Conservation (phyloP, 768 basidiomycete species). For the Trametes punicea region DNA sequence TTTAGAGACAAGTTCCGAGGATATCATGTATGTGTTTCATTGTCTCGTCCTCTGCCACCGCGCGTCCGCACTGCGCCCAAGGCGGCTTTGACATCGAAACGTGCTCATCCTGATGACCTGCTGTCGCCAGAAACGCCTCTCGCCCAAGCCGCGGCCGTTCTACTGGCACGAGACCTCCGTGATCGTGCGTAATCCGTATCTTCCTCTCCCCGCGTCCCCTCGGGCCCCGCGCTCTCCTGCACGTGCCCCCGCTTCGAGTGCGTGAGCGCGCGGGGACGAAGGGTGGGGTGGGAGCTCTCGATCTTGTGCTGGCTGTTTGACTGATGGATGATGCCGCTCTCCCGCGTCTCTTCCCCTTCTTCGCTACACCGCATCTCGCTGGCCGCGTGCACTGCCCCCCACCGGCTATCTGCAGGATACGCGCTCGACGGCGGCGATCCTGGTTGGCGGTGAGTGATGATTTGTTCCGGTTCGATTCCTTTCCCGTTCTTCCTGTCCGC, state of each 20-base stretch:
- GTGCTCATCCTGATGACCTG: background rate
- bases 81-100: background rate
- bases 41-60: background rate
- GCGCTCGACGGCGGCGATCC: slow-evolving; percentile 35
- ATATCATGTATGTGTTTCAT: slow-evolving; percentile 47
- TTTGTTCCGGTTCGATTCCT: background rate
- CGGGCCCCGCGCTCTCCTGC: background rate
- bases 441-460: slow-evolving; percentile 30
- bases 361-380: background rate
- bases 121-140: slow-evolving; percentile 47
- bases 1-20: slow-evolving; percentile 66
- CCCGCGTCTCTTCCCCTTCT: background rate
- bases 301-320: background rate
- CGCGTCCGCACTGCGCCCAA: too few species aligned
- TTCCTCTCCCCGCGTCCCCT: background rate
- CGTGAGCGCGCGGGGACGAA: background rate
- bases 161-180: slow-evolving; percentile 71
- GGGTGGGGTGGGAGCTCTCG: too few species aligned
- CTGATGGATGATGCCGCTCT: background rate
- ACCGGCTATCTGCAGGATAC: slow-evolving; percentile 32
- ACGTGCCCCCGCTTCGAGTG: background rate
- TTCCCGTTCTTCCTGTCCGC: background rate
- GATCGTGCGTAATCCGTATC: slow-evolving; percentile 43
- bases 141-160: slow-evolving; percentile 55
- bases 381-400: too few species aligned